A percentile compares a stretch with the other conserved stretches of the same genome.
These are phyloP conservation scores for Cyathus striatus DNA, from an alignment of 768 basidiomycete genomes.

Conservation along the genomic window DNA sequence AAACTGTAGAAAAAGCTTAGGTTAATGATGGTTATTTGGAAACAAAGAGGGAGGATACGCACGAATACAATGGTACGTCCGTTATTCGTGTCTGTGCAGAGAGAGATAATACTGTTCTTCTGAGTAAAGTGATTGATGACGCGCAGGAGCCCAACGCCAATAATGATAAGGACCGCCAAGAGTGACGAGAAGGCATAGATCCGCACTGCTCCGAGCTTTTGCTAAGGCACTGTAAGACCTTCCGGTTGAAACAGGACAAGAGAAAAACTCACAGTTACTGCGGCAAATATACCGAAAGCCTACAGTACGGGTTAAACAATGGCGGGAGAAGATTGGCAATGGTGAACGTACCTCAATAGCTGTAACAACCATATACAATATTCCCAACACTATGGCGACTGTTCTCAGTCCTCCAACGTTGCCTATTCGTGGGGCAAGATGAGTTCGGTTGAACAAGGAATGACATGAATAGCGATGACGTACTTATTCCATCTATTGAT, in stretches of 20 bases:
- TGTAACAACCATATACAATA: conserved; percentile 45
- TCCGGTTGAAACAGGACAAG: background rate
- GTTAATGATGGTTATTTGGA: too few species aligned
- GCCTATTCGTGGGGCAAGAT: too few species aligned
- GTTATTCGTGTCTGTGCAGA: conserved; percentile 42
- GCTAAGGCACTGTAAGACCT: conserved; percentile 27
- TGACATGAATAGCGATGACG: conserved; percentile 14
- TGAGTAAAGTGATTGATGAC: conserved; percentile 60
- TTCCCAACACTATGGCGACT: conserved; percentile 56
- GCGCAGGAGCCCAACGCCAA: conserved; percentile 48
- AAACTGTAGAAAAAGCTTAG: too few species aligned
- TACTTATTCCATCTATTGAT: conserved; percentile 42
- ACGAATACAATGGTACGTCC: conserved; percentile 31
- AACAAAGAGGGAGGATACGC: too few species aligned
- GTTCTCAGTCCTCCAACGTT: conserved; percentile 41
- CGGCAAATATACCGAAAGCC: conserved; percentile 49
- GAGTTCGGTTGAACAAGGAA: too few species aligned
- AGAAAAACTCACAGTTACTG: conserved; percentile 9
- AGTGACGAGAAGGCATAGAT: conserved; percentile 52
- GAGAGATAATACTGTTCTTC: conserved; percentile 59
- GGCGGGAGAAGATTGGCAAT: too few species aligned
- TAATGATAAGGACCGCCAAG: conserved; percentile 40
- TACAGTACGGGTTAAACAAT: conserved; percentile 5
- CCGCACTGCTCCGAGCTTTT: conserved; percentile 48
- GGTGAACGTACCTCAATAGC: conserved; percentile 45